These are phyloP conservation scores for Solanum pimpinellifolium DNA, from an alignment of 257 asterid genomes.

Conservation along the genomic window DNA sequence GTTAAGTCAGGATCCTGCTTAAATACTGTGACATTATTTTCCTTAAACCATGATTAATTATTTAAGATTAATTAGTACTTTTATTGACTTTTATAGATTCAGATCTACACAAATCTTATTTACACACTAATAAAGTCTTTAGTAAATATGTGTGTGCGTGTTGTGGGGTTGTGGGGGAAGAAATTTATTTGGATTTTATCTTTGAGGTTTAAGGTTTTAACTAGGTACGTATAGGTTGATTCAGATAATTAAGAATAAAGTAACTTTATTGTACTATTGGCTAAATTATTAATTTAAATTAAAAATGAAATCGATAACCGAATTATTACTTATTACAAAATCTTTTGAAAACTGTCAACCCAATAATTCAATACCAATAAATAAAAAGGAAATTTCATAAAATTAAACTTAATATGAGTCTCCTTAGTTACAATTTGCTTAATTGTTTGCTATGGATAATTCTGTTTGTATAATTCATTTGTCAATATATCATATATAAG, in stretches of 20 bases:
- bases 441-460: background rate
- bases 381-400: no score
- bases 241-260: background rate
- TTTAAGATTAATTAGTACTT: background rate
- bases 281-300: no score
- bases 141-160: background rate
- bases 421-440: background rate
- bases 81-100: background rate
- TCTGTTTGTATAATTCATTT: background rate
- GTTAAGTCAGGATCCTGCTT: slow-evolving; percentile 1
- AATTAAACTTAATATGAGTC: background rate
- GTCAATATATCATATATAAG: background rate
- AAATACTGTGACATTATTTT: background rate
- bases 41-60: background rate
- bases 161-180: background rate
- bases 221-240: background rate
- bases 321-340: no score
- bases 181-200: no score
- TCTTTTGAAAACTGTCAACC: no score
- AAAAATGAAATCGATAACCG: no score
- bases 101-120: background rate
- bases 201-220: background rate
- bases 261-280: background rate
- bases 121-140: background rate
- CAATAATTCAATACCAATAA: background rate